Base-by-base conservation (phyloP, 208 protist genomes). In the Vickermania spadyakhi region DNA sequence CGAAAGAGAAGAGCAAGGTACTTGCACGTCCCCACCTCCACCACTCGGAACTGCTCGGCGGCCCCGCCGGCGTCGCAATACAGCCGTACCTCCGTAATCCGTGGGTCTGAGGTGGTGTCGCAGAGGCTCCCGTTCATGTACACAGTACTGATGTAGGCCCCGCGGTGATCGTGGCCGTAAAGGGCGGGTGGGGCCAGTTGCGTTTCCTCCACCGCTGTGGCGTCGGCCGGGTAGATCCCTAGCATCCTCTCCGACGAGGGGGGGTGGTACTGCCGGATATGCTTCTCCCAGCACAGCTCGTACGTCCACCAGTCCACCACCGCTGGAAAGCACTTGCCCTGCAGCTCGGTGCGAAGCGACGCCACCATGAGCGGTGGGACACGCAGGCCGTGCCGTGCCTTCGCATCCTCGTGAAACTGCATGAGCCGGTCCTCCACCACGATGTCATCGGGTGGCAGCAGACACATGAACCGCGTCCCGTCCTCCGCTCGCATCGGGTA, bases 401-500 rank as follows among this genome's bases (percentile, higher is more conserved):
- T 18, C 11, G 13, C 51, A 11, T 5, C 21, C 51, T 55, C 21
- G 13, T 55, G 51, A 7, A 28, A 27, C 4, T 45, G 14, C 27
- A 42, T 7, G 11, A 29, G 51, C 51, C 51, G 21, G 26, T 22
- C 51, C 11, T 3, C 5, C 31, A 53, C 31, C 52, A 55, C 36
- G 1, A 36, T 49, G 0, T 30, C 1, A 0, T n/a, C 5, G 18
- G 36, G 14, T 0, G 73, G 77, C 22, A 84, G n/a, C n/a, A 74
- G 41, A 41, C 77, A 84, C 3, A 75, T 29, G 59, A 72, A 80
- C 1, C 54, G 13, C 3, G 67, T 71, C 29, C 77, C 77, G 52
- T 84, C 77, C n/a, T 58, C 45, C 21, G 70, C 62, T 3, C 62
- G 62, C 70, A 84, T 75, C 13, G 70, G 66, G 42, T 79, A 77